A percentile compares a stretch with the other conserved stretches of the same genome.
Conservation (phyloP, 2,329 filamentous ascomycete species). For the Didymella arachidicola region DNA sequence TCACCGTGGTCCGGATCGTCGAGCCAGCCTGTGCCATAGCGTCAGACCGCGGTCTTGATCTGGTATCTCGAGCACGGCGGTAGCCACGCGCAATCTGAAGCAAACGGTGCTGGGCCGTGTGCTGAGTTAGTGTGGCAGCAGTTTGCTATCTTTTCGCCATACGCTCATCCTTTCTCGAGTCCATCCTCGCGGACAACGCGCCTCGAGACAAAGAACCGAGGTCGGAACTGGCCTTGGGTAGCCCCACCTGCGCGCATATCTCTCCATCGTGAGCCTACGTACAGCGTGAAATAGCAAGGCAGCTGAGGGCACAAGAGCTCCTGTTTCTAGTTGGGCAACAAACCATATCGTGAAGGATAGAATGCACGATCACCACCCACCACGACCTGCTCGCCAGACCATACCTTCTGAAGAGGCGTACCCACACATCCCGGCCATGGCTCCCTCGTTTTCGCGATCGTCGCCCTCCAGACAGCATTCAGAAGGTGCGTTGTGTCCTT, state of each 20-base stretch:
- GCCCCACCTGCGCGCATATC: constrained; percentile 42
- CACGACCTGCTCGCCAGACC: constrained; percentile 33
- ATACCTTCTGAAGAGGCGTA: constrained; percentile 27
- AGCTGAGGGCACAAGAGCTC: constrained; percentile 12
- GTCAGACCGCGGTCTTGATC: constrained; percentile 25
- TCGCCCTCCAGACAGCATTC: constrained; percentile 38
- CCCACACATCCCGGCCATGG: constrained; percentile 32
- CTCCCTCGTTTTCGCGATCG: constrained; percentile 27
- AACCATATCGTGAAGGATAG: background rate
- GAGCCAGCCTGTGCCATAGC: constrained; percentile 29
- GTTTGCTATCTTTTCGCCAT: constrained; percentile 5
- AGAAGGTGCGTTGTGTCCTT: constrained; percentile 33
- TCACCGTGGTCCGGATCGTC: constrained; percentile 33
- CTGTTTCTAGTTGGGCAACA: constrained; percentile 1
- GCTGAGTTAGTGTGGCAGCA: constrained; percentile 7
- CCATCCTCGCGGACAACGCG: constrained; percentile 12
- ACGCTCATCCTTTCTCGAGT: constrained; percentile 3
- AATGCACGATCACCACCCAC: constrained; percentile 43
- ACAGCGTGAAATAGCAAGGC: constrained; percentile 21
- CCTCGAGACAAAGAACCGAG: constrained; percentile 25
- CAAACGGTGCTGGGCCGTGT: constrained; percentile 3
- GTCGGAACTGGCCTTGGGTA: constrained; percentile 35
- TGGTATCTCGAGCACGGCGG: constrained; percentile 29
- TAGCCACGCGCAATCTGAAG: constrained; percentile 19
- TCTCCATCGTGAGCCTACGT: constrained; percentile 27